These are phyloP conservation scores for Kwoniella bestiolae DNA, from an alignment of 768 basidiomycete species.

Conservation along the genomic window DNA sequence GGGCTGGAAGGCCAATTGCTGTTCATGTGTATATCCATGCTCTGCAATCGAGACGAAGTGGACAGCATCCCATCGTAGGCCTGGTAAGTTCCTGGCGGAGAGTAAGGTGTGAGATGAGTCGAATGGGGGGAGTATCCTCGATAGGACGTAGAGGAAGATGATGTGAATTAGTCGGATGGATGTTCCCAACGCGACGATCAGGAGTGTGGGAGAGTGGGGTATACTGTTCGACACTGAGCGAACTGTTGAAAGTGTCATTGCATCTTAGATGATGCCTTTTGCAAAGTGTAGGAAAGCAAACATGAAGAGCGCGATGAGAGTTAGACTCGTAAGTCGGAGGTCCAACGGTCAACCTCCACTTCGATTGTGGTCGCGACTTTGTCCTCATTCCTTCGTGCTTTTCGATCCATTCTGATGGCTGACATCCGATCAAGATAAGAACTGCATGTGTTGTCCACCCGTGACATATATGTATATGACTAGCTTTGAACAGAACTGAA, in stretches of 20 bases:
- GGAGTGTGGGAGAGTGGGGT: not conserved
- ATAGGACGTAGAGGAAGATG: conserved; percentile 22
- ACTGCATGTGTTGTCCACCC: not conserved
- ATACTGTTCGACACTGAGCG: too few relatives aligned
- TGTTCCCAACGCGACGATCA: conserved; percentile 20
- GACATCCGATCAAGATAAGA: not conserved
- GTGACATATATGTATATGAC: not conserved
- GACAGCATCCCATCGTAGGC: conserved; percentile 85
- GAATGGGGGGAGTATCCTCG: conserved; percentile 29
- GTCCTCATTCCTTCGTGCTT: not conserved
- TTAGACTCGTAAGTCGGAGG: too few relatives aligned
- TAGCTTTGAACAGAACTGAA: not conserved
- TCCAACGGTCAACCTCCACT: conserved; percentile 7
- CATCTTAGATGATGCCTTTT: not conserved
- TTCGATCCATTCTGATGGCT: not conserved
- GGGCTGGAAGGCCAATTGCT: conserved; percentile 87
- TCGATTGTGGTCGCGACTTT: too few relatives aligned
- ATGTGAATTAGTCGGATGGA: conserved; percentile 21
- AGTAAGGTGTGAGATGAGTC: conserved; percentile 39
- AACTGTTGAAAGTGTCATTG: not conserved
- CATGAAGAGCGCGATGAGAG: too few relatives aligned
- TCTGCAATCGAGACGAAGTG: conserved; percentile 75
- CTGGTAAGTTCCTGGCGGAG: conserved; percentile 22
- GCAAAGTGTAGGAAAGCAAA: too few relatives aligned
- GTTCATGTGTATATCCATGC: conserved; percentile 68